These are phyloP conservation scores for Pseudoperonospora humuli DNA, from an alignment of 352 stramenopile genomes.

Conservation along the genomic window DNA sequence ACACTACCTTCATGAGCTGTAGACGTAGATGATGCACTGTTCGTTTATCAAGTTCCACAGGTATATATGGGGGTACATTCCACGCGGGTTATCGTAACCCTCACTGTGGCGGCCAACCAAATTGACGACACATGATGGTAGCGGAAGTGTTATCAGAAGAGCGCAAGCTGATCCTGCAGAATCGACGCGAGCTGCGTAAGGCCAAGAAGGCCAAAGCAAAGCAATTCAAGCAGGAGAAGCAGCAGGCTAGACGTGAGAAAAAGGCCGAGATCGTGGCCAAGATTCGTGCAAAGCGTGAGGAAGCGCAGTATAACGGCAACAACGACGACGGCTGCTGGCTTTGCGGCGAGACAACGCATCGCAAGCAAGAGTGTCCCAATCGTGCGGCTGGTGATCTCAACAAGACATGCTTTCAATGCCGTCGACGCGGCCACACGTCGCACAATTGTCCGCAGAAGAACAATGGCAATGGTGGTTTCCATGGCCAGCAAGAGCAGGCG, in stretches of 20 bases:
- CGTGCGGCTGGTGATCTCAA: constrained; percentile 50
- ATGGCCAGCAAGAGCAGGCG: constrained; percentile 21
- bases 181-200: constrained; percentile 66
- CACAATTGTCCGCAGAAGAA: constrained; percentile 63
- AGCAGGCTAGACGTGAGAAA: constrained; percentile 55
- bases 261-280: constrained; percentile 72
- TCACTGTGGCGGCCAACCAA: not conserved
- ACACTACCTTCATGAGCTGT: constrained; percentile 48
- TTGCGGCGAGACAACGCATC: constrained; percentile 58
- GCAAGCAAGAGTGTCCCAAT: constrained; percentile 77
- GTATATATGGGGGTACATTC: too few species aligned
- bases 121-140: constrained; percentile 1
- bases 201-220: constrained; percentile 74
- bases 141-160: constrained; percentile 18
- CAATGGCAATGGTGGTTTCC: constrained; percentile 2
- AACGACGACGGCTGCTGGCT: constrained; percentile 56
- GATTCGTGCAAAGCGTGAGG: constrained; percentile 69
- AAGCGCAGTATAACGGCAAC: constrained; percentile 22
- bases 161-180: constrained; percentile 34
- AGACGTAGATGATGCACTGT: not conserved
- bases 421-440: constrained; percentile 70
- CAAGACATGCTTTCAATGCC: constrained; percentile 83
- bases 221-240: constrained; percentile 57
- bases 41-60: not conserved
- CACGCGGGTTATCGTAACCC: too few species aligned